Conservation (phyloP, 495 filamentous ascomycete genomes). For the Thermothielavioides terrestris region DNA sequence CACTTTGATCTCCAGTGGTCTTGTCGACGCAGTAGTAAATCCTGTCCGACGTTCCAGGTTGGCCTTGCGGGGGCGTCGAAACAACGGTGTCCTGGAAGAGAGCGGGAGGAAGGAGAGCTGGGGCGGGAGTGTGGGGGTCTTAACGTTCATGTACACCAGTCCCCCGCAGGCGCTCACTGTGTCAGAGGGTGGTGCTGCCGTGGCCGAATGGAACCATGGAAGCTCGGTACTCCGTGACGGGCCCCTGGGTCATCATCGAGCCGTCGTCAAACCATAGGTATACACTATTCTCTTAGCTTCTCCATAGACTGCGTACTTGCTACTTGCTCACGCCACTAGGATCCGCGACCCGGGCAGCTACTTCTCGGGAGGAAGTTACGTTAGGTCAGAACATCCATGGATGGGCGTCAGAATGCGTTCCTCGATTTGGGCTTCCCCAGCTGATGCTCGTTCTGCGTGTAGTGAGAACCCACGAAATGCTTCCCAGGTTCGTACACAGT, state of each 20-base stretch:
- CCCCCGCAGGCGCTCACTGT: slow-evolving; percentile 11
- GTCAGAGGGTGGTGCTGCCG: slow-evolving; percentile 10
- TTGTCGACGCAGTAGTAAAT: slow-evolving; percentile 3
- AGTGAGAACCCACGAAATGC: too few relatives aligned
- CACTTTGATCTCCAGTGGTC: not conserved
- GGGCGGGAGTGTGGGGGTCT: slow-evolving; percentile 30
- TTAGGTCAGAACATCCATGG: too few relatives aligned
- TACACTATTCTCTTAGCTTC: not conserved
- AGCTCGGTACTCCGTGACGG: too few relatives aligned
- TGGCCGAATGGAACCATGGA: slow-evolving; percentile 9
- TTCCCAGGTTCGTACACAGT: not conserved
- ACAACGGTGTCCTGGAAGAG: slow-evolving; percentile 17
- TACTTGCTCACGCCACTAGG: too few relatives aligned
- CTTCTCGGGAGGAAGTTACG: too few relatives aligned
- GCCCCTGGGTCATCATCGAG: too few relatives aligned
- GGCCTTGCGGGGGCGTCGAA: slow-evolving; percentile 19
- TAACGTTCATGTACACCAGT: slow-evolving; percentile 7
- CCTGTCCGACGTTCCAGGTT: slow-evolving; percentile 25
- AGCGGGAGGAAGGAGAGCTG: slow-evolving; percentile 19
- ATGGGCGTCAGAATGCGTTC: too few relatives aligned
- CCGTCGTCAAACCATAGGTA: too few relatives aligned
- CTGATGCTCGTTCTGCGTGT: not conserved
- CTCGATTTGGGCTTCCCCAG: not conserved
- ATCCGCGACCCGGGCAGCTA: too few relatives aligned
- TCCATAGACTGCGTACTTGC: too few relatives aligned